A percentile compares a stretch with the other conserved stretches of the same genome.
These are phyloP conservation scores for Claviceps sp. DNA, from an alignment of 2,329 filamentous ascomycete genomes.

Conservation along the genomic window DNA sequence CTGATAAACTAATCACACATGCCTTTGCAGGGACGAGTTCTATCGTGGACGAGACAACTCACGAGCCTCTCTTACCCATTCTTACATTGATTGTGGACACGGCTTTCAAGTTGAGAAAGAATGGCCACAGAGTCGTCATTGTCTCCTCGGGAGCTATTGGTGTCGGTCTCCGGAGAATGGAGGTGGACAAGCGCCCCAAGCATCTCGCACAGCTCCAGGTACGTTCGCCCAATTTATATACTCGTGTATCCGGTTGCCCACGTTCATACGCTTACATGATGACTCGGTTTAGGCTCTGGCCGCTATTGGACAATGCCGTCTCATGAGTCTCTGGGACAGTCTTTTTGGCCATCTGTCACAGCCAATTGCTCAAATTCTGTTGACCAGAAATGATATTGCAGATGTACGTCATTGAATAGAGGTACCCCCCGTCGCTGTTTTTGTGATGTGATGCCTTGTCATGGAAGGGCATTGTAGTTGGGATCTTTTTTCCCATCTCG, in stretches of 20 bases:
- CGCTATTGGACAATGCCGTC: conserved; percentile 86
- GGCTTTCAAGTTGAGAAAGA: conserved; percentile 69
- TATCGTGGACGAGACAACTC: conserved; percentile 93
- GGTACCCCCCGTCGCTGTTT: no score
- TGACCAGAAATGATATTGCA: conserved; percentile 92
- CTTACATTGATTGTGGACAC: conserved; percentile 91
- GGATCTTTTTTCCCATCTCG: background rate
- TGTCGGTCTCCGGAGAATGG: conserved; percentile 81
- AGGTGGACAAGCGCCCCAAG: conserved; percentile 76
- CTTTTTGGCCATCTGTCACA: conserved; percentile 79
- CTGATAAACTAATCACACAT: background rate
- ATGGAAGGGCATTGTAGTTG: background rate
- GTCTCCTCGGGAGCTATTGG: conserved; percentile 97
- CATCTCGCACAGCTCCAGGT: conserved; percentile 79
- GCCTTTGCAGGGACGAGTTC: conserved; percentile 70
- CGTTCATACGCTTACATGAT: background rate
- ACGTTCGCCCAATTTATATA: conserved; percentile 7
- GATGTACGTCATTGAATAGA: conserved; percentile 45
- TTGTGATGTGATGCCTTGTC: background rate
- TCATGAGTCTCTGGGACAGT: conserved; percentile 93
- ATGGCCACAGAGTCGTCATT: conserved; percentile 89
- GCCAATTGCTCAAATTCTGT: conserved; percentile 84
- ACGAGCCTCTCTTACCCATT: conserved; percentile 84
- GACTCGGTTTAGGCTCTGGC: conserved; percentile 54
- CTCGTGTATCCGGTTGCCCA: background rate